These are phyloP conservation scores for Triticum turgidum DNA, from an alignment of 176 grass and related monocot genomes.

Conservation along the genomic window DNA sequence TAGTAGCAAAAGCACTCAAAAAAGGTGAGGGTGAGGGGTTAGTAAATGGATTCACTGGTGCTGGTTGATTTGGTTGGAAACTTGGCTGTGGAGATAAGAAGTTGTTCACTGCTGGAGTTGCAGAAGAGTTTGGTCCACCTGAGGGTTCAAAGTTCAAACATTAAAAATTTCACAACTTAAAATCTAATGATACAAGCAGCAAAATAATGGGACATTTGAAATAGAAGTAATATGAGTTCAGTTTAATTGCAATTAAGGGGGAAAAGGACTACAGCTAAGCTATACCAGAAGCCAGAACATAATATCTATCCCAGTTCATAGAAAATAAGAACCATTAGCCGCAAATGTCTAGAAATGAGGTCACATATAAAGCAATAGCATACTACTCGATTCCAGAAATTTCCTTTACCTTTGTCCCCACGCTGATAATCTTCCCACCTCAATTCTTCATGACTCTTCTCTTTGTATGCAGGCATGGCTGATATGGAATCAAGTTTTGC, in stretches of 20 bases:
- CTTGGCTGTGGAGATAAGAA: slow-evolving; percentile 12
- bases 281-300: neutral
- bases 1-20: slow-evolving; percentile 47
- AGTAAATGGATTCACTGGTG: slow-evolving; percentile 52
- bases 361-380: slow-evolving; percentile 27
- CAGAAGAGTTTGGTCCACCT: slow-evolving; percentile 78
- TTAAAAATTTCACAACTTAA: slow-evolving; percentile 12
- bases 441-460: slow-evolving; percentile 96
- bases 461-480: slow-evolving; percentile 91
- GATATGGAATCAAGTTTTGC: slow-evolving; percentile 91
- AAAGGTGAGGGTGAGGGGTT: slow-evolving; percentile 46
- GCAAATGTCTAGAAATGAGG: neutral
- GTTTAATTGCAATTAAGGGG: neutral
- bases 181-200: slow-evolving; percentile 25
- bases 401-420: slow-evolving; percentile 71
- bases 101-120: slow-evolving; percentile 22
- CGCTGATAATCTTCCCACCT: slow-evolving; percentile 93
- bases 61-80: slow-evolving; percentile 4
- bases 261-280: slow-evolving; percentile 10
- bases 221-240: neutral
- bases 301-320: slow-evolving; percentile 9
- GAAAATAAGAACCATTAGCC: slow-evolving; percentile 25
- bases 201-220: slow-evolving; percentile 13
- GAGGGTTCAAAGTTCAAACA: slow-evolving; percentile 35
- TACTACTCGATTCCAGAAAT: neutral